phyloP scores from a whole-genome alignment of 306 rosid species.

The Cucurbita ficifolia region DNA sequence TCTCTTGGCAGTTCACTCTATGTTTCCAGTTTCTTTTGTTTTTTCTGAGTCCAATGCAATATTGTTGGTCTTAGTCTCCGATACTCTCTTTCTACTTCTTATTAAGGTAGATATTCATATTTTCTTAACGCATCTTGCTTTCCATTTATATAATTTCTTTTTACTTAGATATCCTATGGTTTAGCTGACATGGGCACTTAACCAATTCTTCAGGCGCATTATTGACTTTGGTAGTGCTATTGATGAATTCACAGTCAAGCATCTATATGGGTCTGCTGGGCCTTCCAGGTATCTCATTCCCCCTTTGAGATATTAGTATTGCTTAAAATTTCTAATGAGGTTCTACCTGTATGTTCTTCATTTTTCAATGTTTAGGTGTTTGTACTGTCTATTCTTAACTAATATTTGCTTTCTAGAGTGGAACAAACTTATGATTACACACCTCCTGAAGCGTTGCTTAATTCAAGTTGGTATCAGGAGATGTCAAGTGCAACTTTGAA shows the following conservation, averaged over 20 bases:
- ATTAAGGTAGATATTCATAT: background rate
- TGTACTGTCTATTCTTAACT: constrained; percentile 6
- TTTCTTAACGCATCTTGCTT: background rate
- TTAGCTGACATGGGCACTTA: background rate
- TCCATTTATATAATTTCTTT: background rate
- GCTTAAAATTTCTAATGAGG: background rate
- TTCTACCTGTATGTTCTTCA: background rate
- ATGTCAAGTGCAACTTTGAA: constrained; percentile 51
- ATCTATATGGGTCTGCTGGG: constrained; percentile 73
- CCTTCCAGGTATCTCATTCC: constrained; percentile 61
- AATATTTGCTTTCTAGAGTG: constrained; percentile 35
- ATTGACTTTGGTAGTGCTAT: constrained; percentile 94
- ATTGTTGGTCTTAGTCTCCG: background rate
- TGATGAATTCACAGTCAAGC: constrained; percentile 73
- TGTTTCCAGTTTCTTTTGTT: background rate
- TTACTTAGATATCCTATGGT: background rate
- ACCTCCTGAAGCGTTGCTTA: constrained; percentile 86
- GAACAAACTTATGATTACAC: constrained; percentile 82
- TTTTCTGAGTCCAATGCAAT: background rate
- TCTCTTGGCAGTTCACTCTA: background rate
- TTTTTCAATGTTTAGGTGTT: background rate
- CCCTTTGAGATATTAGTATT: background rate
- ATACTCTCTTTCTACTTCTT: background rate
- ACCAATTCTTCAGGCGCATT: constrained; percentile 23
- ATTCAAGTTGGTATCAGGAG: constrained; percentile 69